Conservation (phyloP, 192 early-diverging fungal species). For the Entrophospora sp. region DNA sequence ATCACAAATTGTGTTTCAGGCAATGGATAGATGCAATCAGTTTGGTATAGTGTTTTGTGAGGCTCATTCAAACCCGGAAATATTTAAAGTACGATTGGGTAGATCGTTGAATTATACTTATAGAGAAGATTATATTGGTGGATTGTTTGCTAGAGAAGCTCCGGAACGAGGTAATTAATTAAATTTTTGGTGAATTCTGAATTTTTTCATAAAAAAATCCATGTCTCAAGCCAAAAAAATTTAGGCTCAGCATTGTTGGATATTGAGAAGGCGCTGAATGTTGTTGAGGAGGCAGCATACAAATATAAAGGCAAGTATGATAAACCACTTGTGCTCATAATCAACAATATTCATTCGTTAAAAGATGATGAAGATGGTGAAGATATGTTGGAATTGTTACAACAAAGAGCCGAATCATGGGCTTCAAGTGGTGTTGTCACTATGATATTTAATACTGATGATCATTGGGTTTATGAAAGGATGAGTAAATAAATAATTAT, state of each 20-base stretch:
- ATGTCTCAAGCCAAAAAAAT: too few species aligned
- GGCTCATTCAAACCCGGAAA: slow-evolving; percentile 17
- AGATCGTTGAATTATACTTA: slow-evolving; percentile 15
- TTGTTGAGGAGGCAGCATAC: slow-evolving; percentile 1
- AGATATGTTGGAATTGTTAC: slow-evolving; percentile 14
- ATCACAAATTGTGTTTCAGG: slow-evolving; percentile 15
- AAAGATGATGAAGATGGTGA: slow-evolving; percentile 17
- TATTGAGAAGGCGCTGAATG: slow-evolving; percentile 16
- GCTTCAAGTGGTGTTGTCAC: slow-evolving; percentile 3
- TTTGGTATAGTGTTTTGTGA: slow-evolving; percentile 16
- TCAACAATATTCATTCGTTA: slow-evolving; percentile 21
- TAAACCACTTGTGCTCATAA: neutral
- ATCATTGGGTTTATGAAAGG: slow-evolving; percentile 14
- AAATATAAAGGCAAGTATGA: neutral
- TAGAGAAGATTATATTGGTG: slow-evolving; percentile 21
- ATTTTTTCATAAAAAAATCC: too few species aligned
- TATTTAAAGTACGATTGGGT: slow-evolving; percentile 15
- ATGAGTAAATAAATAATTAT: slow-evolving; percentile 4
- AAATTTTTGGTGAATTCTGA: too few species aligned
- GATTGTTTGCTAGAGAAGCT: slow-evolving; percentile 18
- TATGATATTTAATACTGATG: slow-evolving; percentile 17
- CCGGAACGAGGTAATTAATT: slow-evolving; percentile 21
- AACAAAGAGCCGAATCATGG: slow-evolving; percentile 20
- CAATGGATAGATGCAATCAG: slow-evolving; percentile 14
- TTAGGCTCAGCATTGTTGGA: slow-evolving; percentile 15